Evolutionary conservation across 2,329 filamentous ascomycete species (phyloP).

Genomic region (Penicillium rolfsii): DNA sequence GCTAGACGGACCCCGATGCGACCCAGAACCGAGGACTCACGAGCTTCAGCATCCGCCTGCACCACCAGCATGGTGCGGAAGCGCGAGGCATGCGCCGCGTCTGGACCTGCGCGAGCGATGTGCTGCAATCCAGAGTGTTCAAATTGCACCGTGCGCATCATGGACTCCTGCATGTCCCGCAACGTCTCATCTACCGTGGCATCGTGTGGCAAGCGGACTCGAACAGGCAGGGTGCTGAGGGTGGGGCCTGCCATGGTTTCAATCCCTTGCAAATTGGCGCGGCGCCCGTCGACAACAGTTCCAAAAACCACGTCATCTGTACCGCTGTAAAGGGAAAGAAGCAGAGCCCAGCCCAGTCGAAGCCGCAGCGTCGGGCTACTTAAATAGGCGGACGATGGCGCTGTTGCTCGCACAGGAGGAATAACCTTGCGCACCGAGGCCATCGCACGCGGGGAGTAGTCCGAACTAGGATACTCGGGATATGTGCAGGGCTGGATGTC

Average conservation of each 20-base stretch:
- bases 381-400: too few relatives aligned
- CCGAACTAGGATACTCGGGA: too few relatives aligned
- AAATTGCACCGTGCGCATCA: background rate
- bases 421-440: too few relatives aligned
- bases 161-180: background rate
- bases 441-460: too few relatives aligned
- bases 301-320: too few relatives aligned
- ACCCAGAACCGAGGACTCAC: too few relatives aligned
- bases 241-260: background rate
- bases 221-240: background rate
- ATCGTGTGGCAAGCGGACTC: background rate
- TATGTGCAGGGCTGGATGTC: too few relatives aligned
- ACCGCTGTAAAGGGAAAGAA: too few relatives aligned
- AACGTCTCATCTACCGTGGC: background rate
- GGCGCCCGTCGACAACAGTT: background rate
- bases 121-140: background rate
- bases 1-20: too few relatives aligned
- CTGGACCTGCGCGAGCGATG: background rate
- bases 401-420: too few relatives aligned
- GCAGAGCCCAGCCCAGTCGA: too few relatives aligned
- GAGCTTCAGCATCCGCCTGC: background rate
- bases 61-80: background rate
- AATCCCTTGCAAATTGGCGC: background rate
- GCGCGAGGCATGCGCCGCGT: background rate
- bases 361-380: too few relatives aligned